phyloP scores from a whole-genome alignment of 169 alveolate genomes.

The Eimeria zaria region DNA sequence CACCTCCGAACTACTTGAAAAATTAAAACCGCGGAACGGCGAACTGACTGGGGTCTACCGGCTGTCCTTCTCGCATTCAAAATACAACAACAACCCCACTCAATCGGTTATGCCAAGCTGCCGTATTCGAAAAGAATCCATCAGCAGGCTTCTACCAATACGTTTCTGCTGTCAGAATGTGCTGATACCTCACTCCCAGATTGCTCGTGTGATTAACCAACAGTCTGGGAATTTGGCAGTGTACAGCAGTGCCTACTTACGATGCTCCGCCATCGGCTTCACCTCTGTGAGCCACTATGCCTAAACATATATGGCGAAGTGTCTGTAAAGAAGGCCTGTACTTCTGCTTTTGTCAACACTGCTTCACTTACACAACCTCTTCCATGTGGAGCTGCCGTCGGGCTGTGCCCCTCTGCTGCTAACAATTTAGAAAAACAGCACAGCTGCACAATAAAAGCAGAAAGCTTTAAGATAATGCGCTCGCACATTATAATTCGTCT shows the following conservation, averaged over 20 bases:
- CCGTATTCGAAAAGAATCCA: not conserved
- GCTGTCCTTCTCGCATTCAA: not conserved
- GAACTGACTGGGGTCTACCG: not conserved
- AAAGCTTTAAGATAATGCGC: not conserved
- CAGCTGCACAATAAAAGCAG: not conserved
- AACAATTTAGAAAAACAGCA: not conserved
- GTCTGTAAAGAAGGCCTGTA: not conserved
- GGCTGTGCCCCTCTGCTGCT: slow-evolving; percentile 2
- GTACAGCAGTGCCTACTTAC: not conserved
- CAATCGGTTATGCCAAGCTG: not conserved
- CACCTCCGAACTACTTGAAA: not conserved
- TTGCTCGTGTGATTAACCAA: not conserved
- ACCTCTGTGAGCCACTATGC: not conserved
- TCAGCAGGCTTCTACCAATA: not conserved
- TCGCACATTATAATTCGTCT: not conserved
- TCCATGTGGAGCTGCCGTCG: not conserved
- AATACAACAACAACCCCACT: not conserved
- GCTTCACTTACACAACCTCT: not conserved
- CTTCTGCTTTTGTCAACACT: not conserved
- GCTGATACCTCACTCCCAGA: not conserved
- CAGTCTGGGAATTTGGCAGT: too few relatives aligned
- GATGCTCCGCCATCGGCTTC: not conserved
- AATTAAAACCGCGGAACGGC: too few relatives aligned
- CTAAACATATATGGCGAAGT: not conserved
- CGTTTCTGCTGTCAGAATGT: not conserved